A percentile compares a stretch with the other conserved stretches of the same genome.
These are phyloP conservation scores for Penicillium macrosclerotiorum DNA, from an alignment of 495 filamentous ascomycete genomes.

Conservation along the genomic window DNA sequence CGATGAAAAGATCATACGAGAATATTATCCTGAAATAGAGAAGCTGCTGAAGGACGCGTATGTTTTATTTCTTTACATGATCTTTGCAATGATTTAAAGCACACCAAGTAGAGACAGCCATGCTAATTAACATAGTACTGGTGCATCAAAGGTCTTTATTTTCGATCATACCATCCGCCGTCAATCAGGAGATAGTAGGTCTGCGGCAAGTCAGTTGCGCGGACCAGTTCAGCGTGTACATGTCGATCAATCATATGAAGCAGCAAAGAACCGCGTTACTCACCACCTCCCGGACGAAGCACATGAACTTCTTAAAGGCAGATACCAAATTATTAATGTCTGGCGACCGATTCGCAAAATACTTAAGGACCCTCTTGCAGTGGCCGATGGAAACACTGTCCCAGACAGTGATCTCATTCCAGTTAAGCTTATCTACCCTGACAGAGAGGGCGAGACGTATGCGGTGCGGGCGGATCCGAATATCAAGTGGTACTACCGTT, in stretches of 20 bases:
- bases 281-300: constrained; percentile 65
- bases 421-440: constrained; percentile 48
- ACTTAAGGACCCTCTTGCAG: constrained; percentile 58
- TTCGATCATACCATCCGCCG: constrained; percentile 78
- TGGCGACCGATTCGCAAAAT: constrained; percentile 72
- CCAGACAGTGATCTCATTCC: constrained; percentile 46
- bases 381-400: constrained; percentile 54
- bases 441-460: constrained; percentile 48
- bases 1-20: constrained; percentile 63
- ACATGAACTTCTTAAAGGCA: constrained; percentile 55
- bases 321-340: constrained; percentile 77
- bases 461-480: constrained; percentile 35
- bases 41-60: constrained; percentile 61
- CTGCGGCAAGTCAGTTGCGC: constrained; percentile 36
- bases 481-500: constrained; percentile 54
- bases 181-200: constrained; percentile 19
- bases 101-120: too few species aligned
- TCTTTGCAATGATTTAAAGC: too few species aligned
- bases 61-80: constrained; percentile 5
- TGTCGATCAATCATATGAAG: constrained; percentile 69
- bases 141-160: constrained; percentile 59
- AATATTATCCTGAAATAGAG: constrained; percentile 68
- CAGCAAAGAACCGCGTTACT: constrained; percentile 52
- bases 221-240: constrained; percentile 67
- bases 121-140: constrained; percentile 37